Evolutionary conservation across 441 rosid species (phyloP).

Genomic region (Raphanus hybrid): DNA sequence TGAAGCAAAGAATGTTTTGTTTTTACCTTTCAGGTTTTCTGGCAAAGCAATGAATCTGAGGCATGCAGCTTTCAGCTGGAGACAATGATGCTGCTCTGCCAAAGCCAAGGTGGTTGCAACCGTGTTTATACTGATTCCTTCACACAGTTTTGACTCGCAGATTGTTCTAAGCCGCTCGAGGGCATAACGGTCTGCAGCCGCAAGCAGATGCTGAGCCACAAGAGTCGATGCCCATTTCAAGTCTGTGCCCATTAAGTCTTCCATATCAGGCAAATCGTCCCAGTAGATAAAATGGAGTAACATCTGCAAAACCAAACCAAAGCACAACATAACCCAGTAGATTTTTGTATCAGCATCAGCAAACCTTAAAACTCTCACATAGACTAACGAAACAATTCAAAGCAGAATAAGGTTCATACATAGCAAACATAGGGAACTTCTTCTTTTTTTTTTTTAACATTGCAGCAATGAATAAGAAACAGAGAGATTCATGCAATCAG

Average conservation of each 20-base stretch:
- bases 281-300: slow-evolving; percentile 86
- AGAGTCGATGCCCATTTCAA: slow-evolving; percentile 80
- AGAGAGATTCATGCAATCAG: slow-evolving; percentile 37
- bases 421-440: too few relatives aligned
- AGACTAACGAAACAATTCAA: slow-evolving; percentile 12
- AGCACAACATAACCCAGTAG: background rate
- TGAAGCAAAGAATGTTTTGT: background rate
- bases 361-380: background rate
- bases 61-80: slow-evolving; percentile 78
- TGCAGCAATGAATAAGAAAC: slow-evolving; percentile 4
- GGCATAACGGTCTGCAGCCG: slow-evolving; percentile 91
- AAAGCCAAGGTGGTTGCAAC: slow-evolving; percentile 88
- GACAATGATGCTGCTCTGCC: slow-evolving; percentile 95
- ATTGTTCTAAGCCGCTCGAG: slow-evolving; percentile 77
- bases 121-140: slow-evolving; percentile 77
- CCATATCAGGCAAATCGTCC: slow-evolving; percentile 80
- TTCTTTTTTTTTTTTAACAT: slow-evolving; percentile 17
- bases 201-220: slow-evolving; percentile 92
- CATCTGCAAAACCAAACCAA: slow-evolving; percentile 53
- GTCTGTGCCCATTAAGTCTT: slow-evolving; percentile 73
- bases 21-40: slow-evolving; percentile 66
- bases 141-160: slow-evolving; percentile 77
- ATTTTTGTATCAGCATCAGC: background rate
- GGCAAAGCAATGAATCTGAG: slow-evolving; percentile 81
- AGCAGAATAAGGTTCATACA: background rate